Conservation (phyloP, 2,329 filamentous ascomycete genomes). For the Furcasterigmium sp. region DNA sequence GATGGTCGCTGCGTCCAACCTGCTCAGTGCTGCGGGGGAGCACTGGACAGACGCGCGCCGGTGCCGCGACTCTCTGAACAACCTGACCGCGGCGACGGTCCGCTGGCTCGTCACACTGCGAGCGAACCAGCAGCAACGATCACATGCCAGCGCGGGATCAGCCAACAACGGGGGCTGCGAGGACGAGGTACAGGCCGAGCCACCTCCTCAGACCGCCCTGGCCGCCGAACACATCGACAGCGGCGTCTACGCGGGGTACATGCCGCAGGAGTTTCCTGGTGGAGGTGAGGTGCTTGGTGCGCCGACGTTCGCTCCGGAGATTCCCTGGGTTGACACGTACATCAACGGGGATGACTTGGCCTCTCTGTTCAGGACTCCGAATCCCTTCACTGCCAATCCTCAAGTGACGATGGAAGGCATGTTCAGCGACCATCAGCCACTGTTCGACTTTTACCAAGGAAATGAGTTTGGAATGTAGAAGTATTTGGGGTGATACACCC, state of each 20-base stretch:
- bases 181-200: too few relatives aligned
- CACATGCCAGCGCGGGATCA: too few relatives aligned
- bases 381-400: not conserved
- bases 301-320: too few relatives aligned
- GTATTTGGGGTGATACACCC: too few relatives aligned
- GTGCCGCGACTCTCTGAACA: conserved; percentile 36
- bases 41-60: conserved; percentile 46
- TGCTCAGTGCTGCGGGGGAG: conserved; percentile 45
- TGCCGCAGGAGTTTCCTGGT: too few relatives aligned
- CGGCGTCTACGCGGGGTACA: too few relatives aligned
- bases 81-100: conserved; percentile 14
- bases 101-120: too few relatives aligned
- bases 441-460: conserved; percentile 4
- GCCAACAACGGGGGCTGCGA: too few relatives aligned
- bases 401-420: conserved; percentile 4
- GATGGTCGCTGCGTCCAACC: conserved; percentile 34
- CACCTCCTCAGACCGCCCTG: too few relatives aligned
- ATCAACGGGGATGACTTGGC: conserved; percentile 5
- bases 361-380: conserved; percentile 2
- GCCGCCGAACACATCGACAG: too few relatives aligned
- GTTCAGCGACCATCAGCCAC: conserved; percentile 6
- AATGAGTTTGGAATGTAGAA: conserved; percentile 4
- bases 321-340: conserved; percentile 6
- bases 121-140: too few relatives aligned
- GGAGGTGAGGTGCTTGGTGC: too few relatives aligned